Evolutionary conservation across 495 filamentous ascomycete genomes (phyloP), one percentile per base, ranked within the genome.

Genomic region (Podospora australis): DNA sequence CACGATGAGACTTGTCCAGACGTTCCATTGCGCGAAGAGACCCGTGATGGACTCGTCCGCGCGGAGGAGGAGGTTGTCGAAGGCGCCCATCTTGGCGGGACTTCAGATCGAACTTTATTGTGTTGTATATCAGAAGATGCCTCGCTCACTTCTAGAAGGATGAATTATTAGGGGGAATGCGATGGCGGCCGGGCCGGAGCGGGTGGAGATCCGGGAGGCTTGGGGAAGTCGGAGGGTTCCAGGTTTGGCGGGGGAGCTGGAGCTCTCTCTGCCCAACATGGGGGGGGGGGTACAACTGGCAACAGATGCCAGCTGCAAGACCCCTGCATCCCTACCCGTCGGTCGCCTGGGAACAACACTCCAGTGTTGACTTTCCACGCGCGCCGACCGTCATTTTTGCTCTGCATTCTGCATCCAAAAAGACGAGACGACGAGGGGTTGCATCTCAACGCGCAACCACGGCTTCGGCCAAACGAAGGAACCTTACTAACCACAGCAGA

Each of bases 21-120:
- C 66, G 59, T 87, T 86, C 90, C 90, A 96, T 62, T 85, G 81
- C 8, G 81, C 77, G 17, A 95, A 65, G 39, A 90, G 64, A 26
- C 78, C 70, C 28, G 78, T 77, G 38, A 95, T 66, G 53, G 80
- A 71, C 47, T 80, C 71, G 65, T 95, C 88, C 42, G 90, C 64
- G 65, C 77, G 69, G 45, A 74, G 66, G 56, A 83, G 58, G 30
- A 83, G 29, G 44, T 73, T 70, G 55, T 73, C 66, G 56, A 68
- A 53, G 55, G 51, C 41, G 16, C 49, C 50, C 63, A 66, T 66
- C 25, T 23, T 55, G 32, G 32, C 32, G 32, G 9, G 8, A n/a
- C n/a, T n/a, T n/a, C n/a, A n/a, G n/a, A n/a, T n/a, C n/a, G 30
- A 17, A 17, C 32, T 36, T 36, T 8, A 17, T 16, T 16, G 13